Evolutionary conservation across 345 rosid species (phyloP), one percentile per base, ranked within the genome.

Genomic region (Clarkia xantiana): DNA sequence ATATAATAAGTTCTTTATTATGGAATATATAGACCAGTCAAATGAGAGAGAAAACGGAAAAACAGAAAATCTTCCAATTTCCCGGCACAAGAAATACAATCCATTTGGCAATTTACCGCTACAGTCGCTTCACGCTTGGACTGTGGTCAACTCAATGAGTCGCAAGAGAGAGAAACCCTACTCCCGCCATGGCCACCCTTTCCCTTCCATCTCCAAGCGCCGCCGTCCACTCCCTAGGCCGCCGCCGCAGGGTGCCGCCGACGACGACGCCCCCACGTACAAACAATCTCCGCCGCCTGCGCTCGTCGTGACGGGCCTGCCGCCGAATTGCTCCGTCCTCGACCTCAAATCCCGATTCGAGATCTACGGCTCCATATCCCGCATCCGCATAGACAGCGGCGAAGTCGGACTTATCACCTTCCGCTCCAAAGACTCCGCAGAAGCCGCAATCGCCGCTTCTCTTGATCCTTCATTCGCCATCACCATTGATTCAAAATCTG

Each of bases 311-410:
- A 58, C 42, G 60, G 95, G 90, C 12, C 72, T 90, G 47, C 55
- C 80, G 7, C 57, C 59, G 18, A 62, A 68, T 61, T 80, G 84
- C 55, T 82, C 97, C n/a, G 97, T 89, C 10, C 77, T 89, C 22
- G 95, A 85, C 66, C 73, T 89, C 45, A 89, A 89, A 69, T 82
- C 88, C 4, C 75, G 90, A 59, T 82, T 89, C 76, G 90, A 82
- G 90, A 82, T 89, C 73, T 82, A 85, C 75, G 95, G 97, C 14
- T 44, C 94, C 2, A 77, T 89, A 44, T 85, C 94, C 40, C 80
- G 95, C 53, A 81, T 80, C 61, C 84, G 94, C 43, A 85, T 85
- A 62, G 83, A 79, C 55, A 62, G 76, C 8, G 79, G 80, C 43
- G 76, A 75, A 40, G 67, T 72, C 42, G 94, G 94, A 9, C 67